Conservation (phyloP, 176 grass and related monocot genomes). For the Pharus latifolius region DNA sequence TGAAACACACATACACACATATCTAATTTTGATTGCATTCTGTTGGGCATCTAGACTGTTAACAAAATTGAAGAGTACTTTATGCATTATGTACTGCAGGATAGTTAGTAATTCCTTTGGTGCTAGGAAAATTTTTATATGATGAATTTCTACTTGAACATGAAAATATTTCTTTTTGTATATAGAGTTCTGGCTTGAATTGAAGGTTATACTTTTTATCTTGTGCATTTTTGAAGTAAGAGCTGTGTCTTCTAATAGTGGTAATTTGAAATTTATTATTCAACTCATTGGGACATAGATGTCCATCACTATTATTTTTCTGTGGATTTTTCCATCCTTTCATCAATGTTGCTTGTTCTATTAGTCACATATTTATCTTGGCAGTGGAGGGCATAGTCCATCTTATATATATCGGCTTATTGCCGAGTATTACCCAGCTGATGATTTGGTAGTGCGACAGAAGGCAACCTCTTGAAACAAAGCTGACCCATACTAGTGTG, state of each 20-base stretch:
- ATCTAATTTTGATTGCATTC: too few relatives aligned
- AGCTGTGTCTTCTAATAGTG: background rate
- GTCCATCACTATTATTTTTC: background rate
- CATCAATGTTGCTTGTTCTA: background rate
- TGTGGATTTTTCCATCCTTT: background rate
- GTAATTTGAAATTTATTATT: background rate
- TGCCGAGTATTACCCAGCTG: constrained; percentile 92
- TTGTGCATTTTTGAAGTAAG: background rate
- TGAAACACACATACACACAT: too few relatives aligned
- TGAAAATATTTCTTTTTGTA: background rate
- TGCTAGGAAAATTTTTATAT: background rate
- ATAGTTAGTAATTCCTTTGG: background rate
- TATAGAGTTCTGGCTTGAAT: background rate
- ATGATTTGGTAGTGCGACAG: constrained; percentile 62
- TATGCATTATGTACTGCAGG: background rate
- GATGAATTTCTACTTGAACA: background rate
- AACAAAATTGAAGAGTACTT: background rate
- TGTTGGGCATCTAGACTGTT: background rate
- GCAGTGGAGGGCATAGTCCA: constrained; percentile 93
- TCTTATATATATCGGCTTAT: constrained; percentile 90
- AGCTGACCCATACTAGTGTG: background rate
- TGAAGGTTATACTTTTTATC: background rate
- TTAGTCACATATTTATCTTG: constrained; percentile 19
- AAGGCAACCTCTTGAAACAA: constrained; percentile 44
- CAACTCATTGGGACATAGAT: background rate